Evolutionary conservation across 352 stramenopile species (phyloP), one percentile per base, ranked within the genome.

Genomic region (Phytophthora tubulina): DNA sequence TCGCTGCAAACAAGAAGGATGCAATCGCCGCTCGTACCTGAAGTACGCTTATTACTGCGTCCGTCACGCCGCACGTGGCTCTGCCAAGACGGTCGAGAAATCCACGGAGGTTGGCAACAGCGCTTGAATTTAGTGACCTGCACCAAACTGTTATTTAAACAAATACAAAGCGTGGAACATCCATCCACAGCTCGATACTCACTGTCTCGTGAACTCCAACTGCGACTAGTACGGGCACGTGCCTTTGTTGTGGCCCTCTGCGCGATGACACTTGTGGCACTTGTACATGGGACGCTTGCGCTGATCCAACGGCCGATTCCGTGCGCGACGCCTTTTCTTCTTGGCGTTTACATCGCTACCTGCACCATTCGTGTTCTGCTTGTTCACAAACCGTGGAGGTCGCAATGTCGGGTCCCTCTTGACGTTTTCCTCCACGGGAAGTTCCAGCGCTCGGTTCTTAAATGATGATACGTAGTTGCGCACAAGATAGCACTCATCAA

Each of bases 31-130:
- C 46, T 88, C 83, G 42, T 91, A 88, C 73, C 80, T 86, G 60
- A 90, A 88, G 69, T 85, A 84, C 59, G 71, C 72, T 62, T 88
- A 88, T 72, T 86, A 73, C 51, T 90, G 82, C 71, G 59, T 82
- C 51, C 71, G 81, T 49, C 82, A 90, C 57, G 58, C 53, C 9
- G 14, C 30, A 13, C 63, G 15, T 21, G 38, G 10, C 21, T 65
- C 53, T 1, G 13, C 6, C 3, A 46, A 45, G 7, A 53, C 48
- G 30, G 38, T 4, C 50, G 31, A 45, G 39, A 17, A 17, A 8
- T 38, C 35, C 36, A 55, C 39, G 35, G 46, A 39, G 11, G 35
- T 21, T 21, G 30, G 6, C 15, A 30, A 1, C 35, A 64, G 52
- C 11, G 55, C 53, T 64, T 64, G 53, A 70, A 64, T 55, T 15